A percentile compares a stretch with the other conserved stretches of the same genome.
phyloP scores from a whole-genome alignment of 108 stramenopile genomes.

The Cylindrotheca fusiformis region DNA sequence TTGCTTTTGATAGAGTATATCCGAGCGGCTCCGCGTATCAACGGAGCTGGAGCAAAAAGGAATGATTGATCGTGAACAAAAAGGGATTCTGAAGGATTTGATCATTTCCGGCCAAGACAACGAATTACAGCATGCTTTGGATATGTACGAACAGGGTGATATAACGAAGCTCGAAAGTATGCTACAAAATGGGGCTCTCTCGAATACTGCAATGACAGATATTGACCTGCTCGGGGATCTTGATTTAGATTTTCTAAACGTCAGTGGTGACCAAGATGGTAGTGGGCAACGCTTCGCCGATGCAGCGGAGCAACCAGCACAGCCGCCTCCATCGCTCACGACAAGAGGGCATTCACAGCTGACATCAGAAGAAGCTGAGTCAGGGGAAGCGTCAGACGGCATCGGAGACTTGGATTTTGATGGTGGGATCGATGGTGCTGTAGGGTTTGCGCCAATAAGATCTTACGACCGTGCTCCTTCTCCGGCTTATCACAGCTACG shows the following conservation, averaged over 20 bases:
- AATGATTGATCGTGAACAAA: conserved; percentile 77
- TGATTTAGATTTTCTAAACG: conserved; percentile 85
- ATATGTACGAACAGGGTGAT: conserved; percentile 86
- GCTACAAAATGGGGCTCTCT: conserved; percentile 60
- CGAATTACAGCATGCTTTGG: conserved; percentile 78
- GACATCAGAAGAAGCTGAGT: not conserved
- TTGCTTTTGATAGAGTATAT: conserved; percentile 54
- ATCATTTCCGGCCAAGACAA: conserved; percentile 82
- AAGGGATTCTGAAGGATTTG: conserved; percentile 88
- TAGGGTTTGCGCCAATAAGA: not conserved
- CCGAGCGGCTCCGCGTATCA: conserved; percentile 74
- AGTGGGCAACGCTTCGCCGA: conserved; percentile 9
- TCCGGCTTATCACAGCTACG: conserved; percentile 9
- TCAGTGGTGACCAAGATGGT: conserved; percentile 15
- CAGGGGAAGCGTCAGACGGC: conserved; percentile 44
- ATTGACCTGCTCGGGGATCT: conserved; percentile 85
- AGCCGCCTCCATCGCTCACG: not conserved
- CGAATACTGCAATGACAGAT: conserved; percentile 45
- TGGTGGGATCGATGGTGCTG: conserved; percentile 39
- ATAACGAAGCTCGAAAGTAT: conserved; percentile 64
- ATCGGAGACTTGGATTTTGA: conserved; percentile 82
- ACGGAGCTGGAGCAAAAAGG: conserved; percentile 86
- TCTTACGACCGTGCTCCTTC: conserved; percentile 5
- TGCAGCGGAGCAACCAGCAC: conserved; percentile 5
- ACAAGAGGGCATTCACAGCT: conserved; percentile 1